Conservation (phyloP, 140 eudicot species). For the Stevia rebaudiana region DNA sequence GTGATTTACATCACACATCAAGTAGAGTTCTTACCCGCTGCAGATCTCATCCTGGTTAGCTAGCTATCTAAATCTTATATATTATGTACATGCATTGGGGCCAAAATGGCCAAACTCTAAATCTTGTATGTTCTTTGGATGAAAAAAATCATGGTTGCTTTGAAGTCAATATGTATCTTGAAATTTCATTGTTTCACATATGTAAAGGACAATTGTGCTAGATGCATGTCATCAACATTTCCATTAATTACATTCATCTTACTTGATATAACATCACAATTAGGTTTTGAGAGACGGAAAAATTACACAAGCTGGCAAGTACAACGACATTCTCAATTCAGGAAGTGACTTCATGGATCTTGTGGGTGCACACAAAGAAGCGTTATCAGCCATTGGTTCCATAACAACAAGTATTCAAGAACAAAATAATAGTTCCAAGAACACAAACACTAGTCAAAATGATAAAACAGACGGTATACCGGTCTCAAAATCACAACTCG, state of each 20-base stretch:
- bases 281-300: conserved; percentile 87
- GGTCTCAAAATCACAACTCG: conserved; percentile 50
- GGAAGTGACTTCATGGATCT: conserved; percentile 77
- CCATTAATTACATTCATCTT: background rate
- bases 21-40: conserved; percentile 43
- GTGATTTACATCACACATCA: conserved; percentile 84
- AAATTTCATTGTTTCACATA: too few species aligned
- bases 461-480: conserved; percentile 12
- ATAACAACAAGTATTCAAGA: conserved; percentile 2
- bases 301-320: conserved; percentile 76
- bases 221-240: background rate
- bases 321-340: conserved; percentile 49
- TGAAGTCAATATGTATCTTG: too few species aligned
- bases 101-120: too few species aligned
- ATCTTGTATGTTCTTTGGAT: too few species aligned
- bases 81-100: too few species aligned
- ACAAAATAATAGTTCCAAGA: background rate
- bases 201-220: too few species aligned
- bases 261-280: background rate
- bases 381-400: conserved; percentile 57
- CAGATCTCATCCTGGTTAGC: conserved; percentile 72
- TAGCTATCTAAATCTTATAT: conserved; percentile 11
- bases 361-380: conserved; percentile 82
- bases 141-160: background rate
- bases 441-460: conserved; percentile 23